These are phyloP conservation scores for Mortierella sp. DNA, from an alignment of 371 early-diverging fungal genomes.

Conservation along the genomic window DNA sequence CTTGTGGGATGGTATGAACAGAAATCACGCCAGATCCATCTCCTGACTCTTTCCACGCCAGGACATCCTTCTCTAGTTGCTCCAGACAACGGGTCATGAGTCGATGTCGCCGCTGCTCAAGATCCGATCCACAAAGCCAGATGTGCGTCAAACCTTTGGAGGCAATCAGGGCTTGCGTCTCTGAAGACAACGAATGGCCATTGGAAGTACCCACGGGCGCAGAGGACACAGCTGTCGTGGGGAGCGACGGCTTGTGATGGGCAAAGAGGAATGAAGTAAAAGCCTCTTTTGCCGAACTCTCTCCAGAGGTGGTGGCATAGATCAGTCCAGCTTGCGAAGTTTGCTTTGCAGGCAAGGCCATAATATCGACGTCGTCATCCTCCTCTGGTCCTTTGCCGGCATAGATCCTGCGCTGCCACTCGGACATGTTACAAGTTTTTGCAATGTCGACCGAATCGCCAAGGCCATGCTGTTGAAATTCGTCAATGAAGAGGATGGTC, in stretches of 20 bases:
- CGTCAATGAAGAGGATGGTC: slow-evolving; percentile 35
- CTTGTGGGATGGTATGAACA: slow-evolving; percentile 36
- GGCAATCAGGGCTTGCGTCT: slow-evolving; percentile 12
- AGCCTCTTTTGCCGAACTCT: slow-evolving; percentile 9
- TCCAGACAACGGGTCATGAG: slow-evolving; percentile 25
- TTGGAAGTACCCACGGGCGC: not conserved
- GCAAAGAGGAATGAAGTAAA: slow-evolving; percentile 38
- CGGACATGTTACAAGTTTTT: slow-evolving; percentile 46
- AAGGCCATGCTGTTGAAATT: slow-evolving; percentile 31
- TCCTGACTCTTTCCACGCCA: slow-evolving; percentile 30
- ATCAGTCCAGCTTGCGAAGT: slow-evolving; percentile 22
- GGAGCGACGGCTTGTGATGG: slow-evolving; percentile 11
- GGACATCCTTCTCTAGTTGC: slow-evolving; percentile 31
- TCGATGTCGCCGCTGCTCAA: slow-evolving; percentile 26
- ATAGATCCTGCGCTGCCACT: slow-evolving; percentile 41
- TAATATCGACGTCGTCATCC: slow-evolving; percentile 23
- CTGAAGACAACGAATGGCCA: not conserved
- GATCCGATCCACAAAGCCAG: slow-evolving; percentile 46
- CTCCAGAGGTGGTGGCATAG: slow-evolving; percentile 23
- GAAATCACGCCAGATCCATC: slow-evolving; percentile 38
- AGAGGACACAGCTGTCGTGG: slow-evolving; percentile 14
- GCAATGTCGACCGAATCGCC: slow-evolving; percentile 31
- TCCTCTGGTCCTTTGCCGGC: slow-evolving; percentile 9
- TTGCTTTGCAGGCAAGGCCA: slow-evolving; percentile 21
- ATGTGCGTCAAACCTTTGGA: slow-evolving; percentile 31